Percentiles rank a stretch among this genome's conserved stretches.
Conservation (phyloP, 2,329 filamentous ascomycete species). For the Exophiala alcalophila region DNA sequence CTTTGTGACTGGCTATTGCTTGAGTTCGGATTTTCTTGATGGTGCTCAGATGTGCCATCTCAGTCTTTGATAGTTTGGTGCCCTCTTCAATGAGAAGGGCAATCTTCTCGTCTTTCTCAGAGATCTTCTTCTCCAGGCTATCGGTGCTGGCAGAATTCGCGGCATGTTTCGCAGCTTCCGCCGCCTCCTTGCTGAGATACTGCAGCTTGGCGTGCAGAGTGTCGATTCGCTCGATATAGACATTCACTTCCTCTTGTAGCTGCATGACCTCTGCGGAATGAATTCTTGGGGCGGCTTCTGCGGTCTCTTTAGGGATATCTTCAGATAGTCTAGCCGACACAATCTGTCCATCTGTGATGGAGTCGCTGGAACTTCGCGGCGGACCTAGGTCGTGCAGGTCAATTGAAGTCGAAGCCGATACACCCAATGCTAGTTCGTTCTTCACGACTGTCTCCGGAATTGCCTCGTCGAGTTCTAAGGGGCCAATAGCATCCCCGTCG, state of each 20-base stretch:
- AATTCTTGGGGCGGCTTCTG: slow-evolving; percentile 22
- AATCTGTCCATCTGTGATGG: slow-evolving; percentile 1
- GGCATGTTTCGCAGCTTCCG: slow-evolving; percentile 69
- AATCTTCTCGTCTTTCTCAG: slow-evolving; percentile 88
- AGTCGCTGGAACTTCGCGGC: slow-evolving; percentile 9
- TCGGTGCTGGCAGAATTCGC: slow-evolving; percentile 61
- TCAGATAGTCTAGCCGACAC: slow-evolving; percentile 34
- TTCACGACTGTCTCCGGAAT: too few relatives aligned
- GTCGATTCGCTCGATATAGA: slow-evolving; percentile 85
- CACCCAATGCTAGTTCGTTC: not conserved
- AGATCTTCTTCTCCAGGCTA: slow-evolving; percentile 71
- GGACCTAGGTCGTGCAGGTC: slow-evolving; percentile 2
- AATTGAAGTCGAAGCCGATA: not conserved
- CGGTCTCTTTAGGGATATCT: slow-evolving; percentile 31
- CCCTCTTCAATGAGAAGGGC: slow-evolving; percentile 89
- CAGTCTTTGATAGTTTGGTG: slow-evolving; percentile 77
- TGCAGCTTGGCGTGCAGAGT: slow-evolving; percentile 86
- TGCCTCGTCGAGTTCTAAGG: too few relatives aligned
- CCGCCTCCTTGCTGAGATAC: slow-evolving; percentile 77
- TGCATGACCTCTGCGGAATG: slow-evolving; percentile 14
- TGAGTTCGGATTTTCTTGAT: slow-evolving; percentile 73
- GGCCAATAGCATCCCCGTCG: too few relatives aligned
- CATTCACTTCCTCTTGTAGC: slow-evolving; percentile 67
- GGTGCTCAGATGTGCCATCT: slow-evolving; percentile 76
- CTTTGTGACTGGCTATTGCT: slow-evolving; percentile 51